Percentiles rank a stretch among this genome's conserved stretches.
phyloP scores from a whole-genome alignment of 2,329 filamentous ascomycete genomes.

The Didymosphaeria variabile region DNA sequence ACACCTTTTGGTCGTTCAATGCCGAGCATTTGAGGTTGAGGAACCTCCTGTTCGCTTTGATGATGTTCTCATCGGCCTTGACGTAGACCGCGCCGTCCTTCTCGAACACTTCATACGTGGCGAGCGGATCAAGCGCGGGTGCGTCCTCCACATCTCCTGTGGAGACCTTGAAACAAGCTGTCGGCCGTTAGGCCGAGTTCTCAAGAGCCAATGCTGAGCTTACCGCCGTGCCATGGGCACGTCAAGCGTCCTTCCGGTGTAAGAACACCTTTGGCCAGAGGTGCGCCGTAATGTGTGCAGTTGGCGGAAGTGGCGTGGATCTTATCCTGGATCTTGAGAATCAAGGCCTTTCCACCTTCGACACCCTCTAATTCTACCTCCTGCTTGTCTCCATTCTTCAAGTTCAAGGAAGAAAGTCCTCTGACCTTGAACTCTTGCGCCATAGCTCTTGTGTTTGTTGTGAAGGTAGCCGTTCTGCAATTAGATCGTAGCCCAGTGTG shows the following conservation, averaged over 20 bases:
- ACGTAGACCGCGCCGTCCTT: slow-evolving; percentile 87
- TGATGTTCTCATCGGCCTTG: slow-evolving; percentile 76
- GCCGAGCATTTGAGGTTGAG: slow-evolving; percentile 77
- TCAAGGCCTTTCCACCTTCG: slow-evolving; percentile 82
- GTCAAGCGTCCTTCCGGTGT: slow-evolving; percentile 83
- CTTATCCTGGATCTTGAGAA: slow-evolving; percentile 79
- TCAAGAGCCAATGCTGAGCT: slow-evolving; percentile 27
- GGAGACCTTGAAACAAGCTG: slow-evolving; percentile 89
- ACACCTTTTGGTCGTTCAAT: slow-evolving; percentile 4
- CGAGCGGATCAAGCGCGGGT: slow-evolving; percentile 85
- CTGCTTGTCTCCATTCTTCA: slow-evolving; percentile 83
- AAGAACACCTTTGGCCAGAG: slow-evolving; percentile 84
- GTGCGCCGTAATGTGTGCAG: slow-evolving; percentile 92
- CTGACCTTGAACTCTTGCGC: slow-evolving; percentile 71
- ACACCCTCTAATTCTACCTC: slow-evolving; percentile 93
- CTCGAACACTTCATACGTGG: slow-evolving; percentile 81
- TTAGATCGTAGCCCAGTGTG: slow-evolving; percentile 18
- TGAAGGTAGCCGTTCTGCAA: slow-evolving; percentile 33
- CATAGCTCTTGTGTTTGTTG: slow-evolving; percentile 48
- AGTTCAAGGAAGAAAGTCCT: slow-evolving; percentile 74
- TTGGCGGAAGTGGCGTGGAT: slow-evolving; percentile 83
- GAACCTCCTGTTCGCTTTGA: slow-evolving; percentile 78
- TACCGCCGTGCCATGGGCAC: slow-evolving; percentile 96
- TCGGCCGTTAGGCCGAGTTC: slow-evolving; percentile 16
- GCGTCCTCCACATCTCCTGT: slow-evolving; percentile 96